Evolutionary conservation across 202 grass and related monocot species (phyloP), one percentile per base, ranked within the genome.

Genomic region (Setaria italica): DNA sequence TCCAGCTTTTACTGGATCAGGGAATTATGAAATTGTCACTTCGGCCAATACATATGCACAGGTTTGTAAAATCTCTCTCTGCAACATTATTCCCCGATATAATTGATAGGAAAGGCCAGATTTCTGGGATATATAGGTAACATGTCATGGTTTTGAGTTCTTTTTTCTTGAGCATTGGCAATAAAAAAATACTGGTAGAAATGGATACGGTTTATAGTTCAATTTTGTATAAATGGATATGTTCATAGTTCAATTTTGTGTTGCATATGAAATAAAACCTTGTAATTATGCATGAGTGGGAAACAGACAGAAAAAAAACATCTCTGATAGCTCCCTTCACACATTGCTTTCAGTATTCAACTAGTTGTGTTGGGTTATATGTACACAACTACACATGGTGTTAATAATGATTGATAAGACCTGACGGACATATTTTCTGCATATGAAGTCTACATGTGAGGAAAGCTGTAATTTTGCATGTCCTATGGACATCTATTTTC

Each of bases 1-100:
- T 89, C 67, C 84, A 98, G 96, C 86, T 67, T 98, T 98, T 88
- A 80, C 88, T 94, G 96, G 96, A 72, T 82, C 90, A 49, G 90
- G 85, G 35, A 99, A 99, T 87, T 85, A 86, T 77, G 93, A 98
- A 78, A 92, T 98, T 76, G 70, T 98, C 85, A 72, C 90, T 86
- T 85, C 96, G 54, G 96, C 93, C 30, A 93, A 95, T 92, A 87
- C 91, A 71, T 98, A 98, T 80, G 82, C 86, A 86, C 93, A 98
- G 93, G 96, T 98, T 82, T 54, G 86, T 94, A 11, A 21, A 3
- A 39, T 3, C 56, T 37, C 35, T 84, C 19, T 84, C 50, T 56
- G 48, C 14, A 17, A 66, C 53, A 50, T n/a, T 2, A 19, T 65
- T 15, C n/a, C 46, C 49, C 10, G 16, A 15, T 75, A 53, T 55